Conservation (phyloP, 106 monocot genomes). For the Dendrobium huoshanense region DNA sequence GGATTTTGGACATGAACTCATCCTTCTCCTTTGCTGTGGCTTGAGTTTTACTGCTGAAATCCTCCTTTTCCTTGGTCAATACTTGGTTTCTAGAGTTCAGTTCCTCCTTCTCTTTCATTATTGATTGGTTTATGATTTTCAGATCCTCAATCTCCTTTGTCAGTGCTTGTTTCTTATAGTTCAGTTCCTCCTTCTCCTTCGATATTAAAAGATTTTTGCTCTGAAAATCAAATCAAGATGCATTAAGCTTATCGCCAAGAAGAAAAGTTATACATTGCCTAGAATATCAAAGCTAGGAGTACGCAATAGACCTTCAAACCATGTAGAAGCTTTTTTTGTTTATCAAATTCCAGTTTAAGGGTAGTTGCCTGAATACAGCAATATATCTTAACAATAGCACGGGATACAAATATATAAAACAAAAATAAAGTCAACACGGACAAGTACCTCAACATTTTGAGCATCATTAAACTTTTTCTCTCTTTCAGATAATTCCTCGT, state of each 20-base stretch:
- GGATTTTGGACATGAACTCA: constrained; percentile 31
- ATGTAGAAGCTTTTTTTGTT: constrained; percentile 28
- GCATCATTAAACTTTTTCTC: constrained; percentile 60
- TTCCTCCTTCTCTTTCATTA: constrained; percentile 60
- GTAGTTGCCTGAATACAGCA: constrained; percentile 26
- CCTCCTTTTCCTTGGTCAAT: constrained; percentile 3
- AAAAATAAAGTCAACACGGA: not conserved
- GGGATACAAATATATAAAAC: not conserved
- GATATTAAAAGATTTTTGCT: constrained; percentile 36
- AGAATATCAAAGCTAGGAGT: not conserved
- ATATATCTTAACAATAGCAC: constrained; percentile 2
- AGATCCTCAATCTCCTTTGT: constrained; percentile 66
- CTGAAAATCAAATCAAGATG: constrained; percentile 26
- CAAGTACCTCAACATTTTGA: constrained; percentile 53
- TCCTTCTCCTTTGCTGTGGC: constrained; percentile 4
- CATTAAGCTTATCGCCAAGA: not conserved
- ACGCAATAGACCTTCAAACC: constrained; percentile 34
- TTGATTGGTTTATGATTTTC: constrained; percentile 36
- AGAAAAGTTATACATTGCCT: constrained; percentile 1
- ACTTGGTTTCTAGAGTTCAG: constrained; percentile 1
- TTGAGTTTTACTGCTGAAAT: constrained; percentile 38
- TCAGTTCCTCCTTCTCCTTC: constrained; percentile 72
- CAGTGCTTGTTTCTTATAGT: constrained; percentile 57
- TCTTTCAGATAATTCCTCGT: constrained; percentile 42
- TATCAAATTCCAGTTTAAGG: constrained; percentile 57